phyloP scores from a whole-genome alignment of 805 yeast species.

The Wickerhamomyces xylosicus region DNA sequence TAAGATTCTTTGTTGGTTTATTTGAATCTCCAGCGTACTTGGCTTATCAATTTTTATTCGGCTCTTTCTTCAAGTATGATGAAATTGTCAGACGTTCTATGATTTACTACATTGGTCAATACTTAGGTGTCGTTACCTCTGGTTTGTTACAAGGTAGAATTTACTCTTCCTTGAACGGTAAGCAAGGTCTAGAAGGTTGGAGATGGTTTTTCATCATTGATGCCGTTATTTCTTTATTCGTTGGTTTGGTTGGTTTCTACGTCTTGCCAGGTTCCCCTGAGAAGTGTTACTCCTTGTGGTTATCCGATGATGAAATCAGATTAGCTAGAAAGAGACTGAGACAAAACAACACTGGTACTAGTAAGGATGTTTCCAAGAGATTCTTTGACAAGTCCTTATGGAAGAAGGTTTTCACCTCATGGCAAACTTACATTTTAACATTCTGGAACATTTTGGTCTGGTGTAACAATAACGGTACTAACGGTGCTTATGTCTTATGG shows the following conservation, averaged over 20 bases:
- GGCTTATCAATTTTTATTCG: slow-evolving; percentile 47
- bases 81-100: slow-evolving; percentile 58
- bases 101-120: slow-evolving; percentile 51
- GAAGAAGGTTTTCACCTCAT: slow-evolving; percentile 40
- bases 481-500: slow-evolving; percentile 38
- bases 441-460: slow-evolving; percentile 46
- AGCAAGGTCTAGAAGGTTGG: slow-evolving; percentile 45
- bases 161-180: slow-evolving; percentile 30
- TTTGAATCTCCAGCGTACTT: slow-evolving; percentile 65
- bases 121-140: slow-evolving; percentile 48
- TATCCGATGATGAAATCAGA: slow-evolving; percentile 48
- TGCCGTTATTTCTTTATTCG: slow-evolving; percentile 38
- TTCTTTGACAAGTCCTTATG: slow-evolving; percentile 36
- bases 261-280: slow-evolving; percentile 58
- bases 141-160: slow-evolving; percentile 48
- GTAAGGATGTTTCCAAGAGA: slow-evolving; percentile 13
- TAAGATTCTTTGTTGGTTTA: slow-evolving; percentile 57
- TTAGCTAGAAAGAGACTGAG: slow-evolving; percentile 36
- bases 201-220: slow-evolving; percentile 61
- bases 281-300: slow-evolving; percentile 39
- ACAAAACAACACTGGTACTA: slow-evolving; percentile 24
- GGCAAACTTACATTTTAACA: slow-evolving; percentile 48
- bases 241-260: slow-evolving; percentile 18
- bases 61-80: slow-evolving; percentile 44
- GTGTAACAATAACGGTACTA: slow-evolving; percentile 38